phyloP scores from a whole-genome alignment of 2,329 filamentous ascomycete genomes.

The Aspergillus sojae region DNA sequence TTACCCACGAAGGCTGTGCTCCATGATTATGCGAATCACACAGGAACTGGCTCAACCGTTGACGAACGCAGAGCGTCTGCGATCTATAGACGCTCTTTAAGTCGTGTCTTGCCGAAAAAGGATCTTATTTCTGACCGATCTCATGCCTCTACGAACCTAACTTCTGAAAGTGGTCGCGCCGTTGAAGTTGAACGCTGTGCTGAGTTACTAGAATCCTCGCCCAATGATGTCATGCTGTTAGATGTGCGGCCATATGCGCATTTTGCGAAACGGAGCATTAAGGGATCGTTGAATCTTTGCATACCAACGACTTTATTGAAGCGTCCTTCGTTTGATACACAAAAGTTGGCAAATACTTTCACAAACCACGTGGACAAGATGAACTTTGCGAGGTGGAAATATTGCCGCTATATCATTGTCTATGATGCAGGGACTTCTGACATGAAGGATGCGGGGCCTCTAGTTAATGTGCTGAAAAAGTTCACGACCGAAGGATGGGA shows the following conservation, averaged over 20 bases:
- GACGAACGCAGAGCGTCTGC: slow-evolving; percentile 24
- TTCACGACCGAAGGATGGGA: slow-evolving; percentile 82
- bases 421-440: slow-evolving; percentile 80
- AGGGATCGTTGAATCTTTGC: slow-evolving; percentile 84
- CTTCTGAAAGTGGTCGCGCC: slow-evolving; percentile 46
- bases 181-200: slow-evolving; percentile 59
- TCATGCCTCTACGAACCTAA: neutral
- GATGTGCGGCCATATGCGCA: slow-evolving; percentile 87
- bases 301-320: slow-evolving; percentile 94
- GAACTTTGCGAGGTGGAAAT: slow-evolving; percentile 76
- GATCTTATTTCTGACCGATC: neutral
- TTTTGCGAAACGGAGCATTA: slow-evolving; percentile 73
- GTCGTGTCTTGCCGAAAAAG: slow-evolving; percentile 11
- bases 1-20: slow-evolving; percentile 71
- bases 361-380: slow-evolving; percentile 69
- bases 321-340: slow-evolving; percentile 82
- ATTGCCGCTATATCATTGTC: slow-evolving; percentile 76
- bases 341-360: slow-evolving; percentile 87
- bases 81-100: slow-evolving; percentile 23
- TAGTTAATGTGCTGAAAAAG: slow-evolving; percentile 89
- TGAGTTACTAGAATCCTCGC: slow-evolving; percentile 56
- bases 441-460: slow-evolving; percentile 76
- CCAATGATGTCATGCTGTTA: slow-evolving; percentile 68
- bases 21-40: slow-evolving; percentile 74
- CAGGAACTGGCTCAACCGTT: slow-evolving; percentile 44